Percentiles rank a stretch among this genome's conserved stretches.
Evolutionary conservation across 148 eudicot species (phyloP).

Genomic region (Arctostaphylos glauca): DNA sequence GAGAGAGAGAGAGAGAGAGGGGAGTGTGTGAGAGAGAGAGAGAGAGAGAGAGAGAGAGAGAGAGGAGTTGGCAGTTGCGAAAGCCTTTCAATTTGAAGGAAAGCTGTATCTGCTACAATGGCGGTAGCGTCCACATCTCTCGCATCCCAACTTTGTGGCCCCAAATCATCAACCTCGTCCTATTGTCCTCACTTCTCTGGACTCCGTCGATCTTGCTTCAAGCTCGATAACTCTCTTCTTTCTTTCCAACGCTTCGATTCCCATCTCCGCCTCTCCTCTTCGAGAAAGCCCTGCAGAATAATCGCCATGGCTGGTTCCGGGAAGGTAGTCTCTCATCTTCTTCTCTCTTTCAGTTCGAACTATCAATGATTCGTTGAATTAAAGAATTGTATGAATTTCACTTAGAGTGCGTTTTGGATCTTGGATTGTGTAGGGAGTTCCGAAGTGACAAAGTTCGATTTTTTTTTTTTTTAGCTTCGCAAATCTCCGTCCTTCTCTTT

Average conservation of each 20-base stretch:
- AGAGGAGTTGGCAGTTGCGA: neutral
- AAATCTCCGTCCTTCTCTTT: slow-evolving; percentile 16
- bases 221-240: too few species aligned
- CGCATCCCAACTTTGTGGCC: slow-evolving; percentile 42
- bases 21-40: too few species aligned
- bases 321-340: slow-evolving; percentile 38
- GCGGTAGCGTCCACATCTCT: slow-evolving; percentile 57
- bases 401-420: neutral
- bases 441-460: neutral
- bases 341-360: neutral
- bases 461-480: neutral
- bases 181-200: slow-evolving; percentile 51
- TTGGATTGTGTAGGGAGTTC: neutral
- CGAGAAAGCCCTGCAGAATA: slow-evolving; percentile 46
- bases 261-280: slow-evolving; percentile 56
- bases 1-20: slow-evolving; percentile 22
- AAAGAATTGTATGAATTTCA: neutral
- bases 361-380: neutral
- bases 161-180: slow-evolving; percentile 34
- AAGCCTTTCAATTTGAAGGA: too few species aligned
- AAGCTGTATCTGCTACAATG: neutral
- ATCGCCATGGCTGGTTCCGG: slow-evolving; percentile 82
- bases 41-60: slow-evolving; percentile 21
- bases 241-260: slow-evolving; percentile 50
- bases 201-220: slow-evolving; percentile 45